A percentile compares a stretch with the other conserved stretches of the same genome.
phyloP scores from a whole-genome alignment of 1,284 basidiomycete genomes.

The Pseudozyma sp. region DNA sequence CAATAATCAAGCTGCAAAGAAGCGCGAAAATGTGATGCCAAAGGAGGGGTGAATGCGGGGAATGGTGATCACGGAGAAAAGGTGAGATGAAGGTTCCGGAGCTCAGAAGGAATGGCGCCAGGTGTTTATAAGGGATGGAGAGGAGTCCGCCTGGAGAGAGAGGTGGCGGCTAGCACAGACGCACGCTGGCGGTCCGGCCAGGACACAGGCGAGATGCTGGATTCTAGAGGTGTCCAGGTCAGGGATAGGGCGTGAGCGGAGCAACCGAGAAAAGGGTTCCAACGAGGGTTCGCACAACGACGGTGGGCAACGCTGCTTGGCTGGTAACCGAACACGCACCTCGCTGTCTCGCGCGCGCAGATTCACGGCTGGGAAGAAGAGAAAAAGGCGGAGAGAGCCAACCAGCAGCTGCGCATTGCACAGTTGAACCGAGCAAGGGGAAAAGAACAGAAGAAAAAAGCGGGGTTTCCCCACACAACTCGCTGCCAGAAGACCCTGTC shows the following conservation, averaged over 20 bases:
- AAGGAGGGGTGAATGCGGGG: not conserved
- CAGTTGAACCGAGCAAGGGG: not conserved
- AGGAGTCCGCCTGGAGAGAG: not conserved
- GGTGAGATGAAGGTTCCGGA: slow-evolving; percentile 1
- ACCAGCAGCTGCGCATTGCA: slow-evolving; percentile 31
- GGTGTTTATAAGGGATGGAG: slow-evolving; percentile 13
- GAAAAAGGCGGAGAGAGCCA: slow-evolving; percentile 8
- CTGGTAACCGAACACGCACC: no score
- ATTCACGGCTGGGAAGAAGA: not conserved
- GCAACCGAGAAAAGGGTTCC: not conserved
- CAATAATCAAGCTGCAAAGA: not conserved
- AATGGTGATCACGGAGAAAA: slow-evolving; percentile 8
- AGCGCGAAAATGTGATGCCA: not conserved
- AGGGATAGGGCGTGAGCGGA: slow-evolving; percentile 1
- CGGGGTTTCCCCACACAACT: slow-evolving; percentile 42
- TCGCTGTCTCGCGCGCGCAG: slow-evolving; percentile 3
- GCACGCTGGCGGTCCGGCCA: not conserved
- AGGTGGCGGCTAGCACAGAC: slow-evolving; percentile 3
- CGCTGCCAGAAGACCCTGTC: slow-evolving; percentile 22
- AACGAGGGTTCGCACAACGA: not conserved
- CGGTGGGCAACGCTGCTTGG: no score
- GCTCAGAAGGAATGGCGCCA: not conserved
- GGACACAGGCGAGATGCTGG: not conserved
- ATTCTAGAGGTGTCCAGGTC: not conserved
- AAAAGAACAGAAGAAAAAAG: slow-evolving; percentile 4